A percentile compares a stretch with the other conserved stretches of the same genome.
Conservation (phyloP, 306 rosid genomes). For the Vachellia pachyceras region DNA sequence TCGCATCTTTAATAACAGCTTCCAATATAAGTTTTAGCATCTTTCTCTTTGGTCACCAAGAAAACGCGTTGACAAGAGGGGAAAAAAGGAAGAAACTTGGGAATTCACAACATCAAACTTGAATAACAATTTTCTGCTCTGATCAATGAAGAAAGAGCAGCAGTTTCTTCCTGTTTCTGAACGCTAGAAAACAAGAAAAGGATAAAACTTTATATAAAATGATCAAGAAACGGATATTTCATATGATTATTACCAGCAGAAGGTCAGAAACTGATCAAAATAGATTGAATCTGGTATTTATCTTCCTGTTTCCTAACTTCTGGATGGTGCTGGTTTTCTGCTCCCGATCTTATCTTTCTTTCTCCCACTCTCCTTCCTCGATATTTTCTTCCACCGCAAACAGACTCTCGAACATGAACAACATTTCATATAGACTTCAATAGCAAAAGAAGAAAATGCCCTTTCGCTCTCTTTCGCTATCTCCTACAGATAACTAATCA, state of each 20-base stretch:
- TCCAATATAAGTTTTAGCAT: neutral
- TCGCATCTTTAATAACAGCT: neutral
- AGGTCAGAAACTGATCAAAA: slow-evolving; percentile 66
- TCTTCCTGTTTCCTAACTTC: neutral
- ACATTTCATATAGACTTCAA: slow-evolving; percentile 60
- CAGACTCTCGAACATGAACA: slow-evolving; percentile 70
- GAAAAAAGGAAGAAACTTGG: neutral
- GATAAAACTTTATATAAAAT: neutral
- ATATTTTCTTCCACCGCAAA: slow-evolving; percentile 59
- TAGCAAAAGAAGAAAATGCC: slow-evolving; percentile 6
- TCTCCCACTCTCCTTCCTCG: slow-evolving; percentile 91
- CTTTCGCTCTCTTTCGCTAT: slow-evolving; percentile 26
- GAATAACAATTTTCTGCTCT: neutral
- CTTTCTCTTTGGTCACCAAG: neutral
- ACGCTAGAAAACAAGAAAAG: slow-evolving; percentile 25
- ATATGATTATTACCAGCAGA: slow-evolving; percentile 58
- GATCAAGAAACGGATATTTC: neutral
- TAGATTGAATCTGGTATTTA: slow-evolving; percentile 27
- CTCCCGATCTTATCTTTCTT: slow-evolving; percentile 60
- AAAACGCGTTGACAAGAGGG: neutral
- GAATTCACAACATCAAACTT: neutral
- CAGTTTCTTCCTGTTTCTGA: neutral
- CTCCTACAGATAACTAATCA: slow-evolving; percentile 6
- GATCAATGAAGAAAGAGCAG: slow-evolving; percentile 18
- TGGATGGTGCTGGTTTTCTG: slow-evolving; percentile 20